Percentiles rank a stretch among this genome's conserved stretches.
Evolutionary conservation across 768 basidiomycete species (phyloP).

Genomic region (Leucogyrophana mollusca): DNA sequence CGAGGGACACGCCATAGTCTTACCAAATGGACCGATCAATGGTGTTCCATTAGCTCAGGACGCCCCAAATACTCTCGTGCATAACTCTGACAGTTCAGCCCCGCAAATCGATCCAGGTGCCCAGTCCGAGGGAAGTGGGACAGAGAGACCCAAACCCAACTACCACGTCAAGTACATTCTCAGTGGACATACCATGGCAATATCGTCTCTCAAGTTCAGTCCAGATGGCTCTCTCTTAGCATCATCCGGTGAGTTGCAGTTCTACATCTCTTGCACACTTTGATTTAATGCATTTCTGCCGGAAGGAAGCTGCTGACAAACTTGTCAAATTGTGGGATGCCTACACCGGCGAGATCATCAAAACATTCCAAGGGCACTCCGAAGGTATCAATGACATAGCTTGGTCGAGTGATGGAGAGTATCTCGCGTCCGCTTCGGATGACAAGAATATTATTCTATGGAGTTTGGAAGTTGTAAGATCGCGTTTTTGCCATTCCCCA

Average conservation of each 20-base stretch:
- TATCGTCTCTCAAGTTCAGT: constrained; percentile 88
- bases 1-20: too few species aligned
- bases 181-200: constrained; percentile 78
- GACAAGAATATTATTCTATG: constrained; percentile 88
- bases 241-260: constrained; percentile 69
- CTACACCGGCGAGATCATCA: constrained; percentile 67
- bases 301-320: constrained; percentile 79
- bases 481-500: constrained; percentile 8
- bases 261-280: constrained; percentile 5
- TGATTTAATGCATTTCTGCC: constrained; percentile 21
- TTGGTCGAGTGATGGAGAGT: constrained; percentile 81
- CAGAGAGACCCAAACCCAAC: constrained; percentile 31
- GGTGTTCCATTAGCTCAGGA: too few species aligned
- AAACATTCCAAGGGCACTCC: constrained; percentile 70
- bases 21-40: too few species aligned
- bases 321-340: constrained; percentile 79
- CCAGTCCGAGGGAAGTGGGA: too few species aligned
- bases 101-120: too few species aligned
- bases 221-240: constrained; percentile 80
- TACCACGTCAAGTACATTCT: constrained; percentile 64
- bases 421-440: constrained; percentile 90
- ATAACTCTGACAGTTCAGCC: too few species aligned
- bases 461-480: constrained; percentile 63
- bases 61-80: too few species aligned
- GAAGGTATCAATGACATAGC: constrained; percentile 89